Conservation (phyloP, 2,329 filamentous ascomycete species). For the Exophiala bonariae region DNA sequence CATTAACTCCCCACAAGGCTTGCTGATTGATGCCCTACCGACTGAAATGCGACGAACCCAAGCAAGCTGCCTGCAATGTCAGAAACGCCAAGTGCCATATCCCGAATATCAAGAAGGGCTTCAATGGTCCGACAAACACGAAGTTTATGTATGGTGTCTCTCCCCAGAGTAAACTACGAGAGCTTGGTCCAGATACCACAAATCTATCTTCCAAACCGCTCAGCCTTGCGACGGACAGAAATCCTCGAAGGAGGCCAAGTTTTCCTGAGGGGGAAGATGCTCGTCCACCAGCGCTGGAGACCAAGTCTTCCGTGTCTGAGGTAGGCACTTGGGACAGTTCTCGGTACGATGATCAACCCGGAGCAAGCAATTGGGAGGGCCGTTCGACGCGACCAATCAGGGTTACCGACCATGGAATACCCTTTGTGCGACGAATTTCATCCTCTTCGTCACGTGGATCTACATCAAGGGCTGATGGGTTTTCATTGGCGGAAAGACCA, state of each 20-base stretch:
- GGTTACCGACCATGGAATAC: too few species aligned
- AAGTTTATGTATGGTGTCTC: background rate
- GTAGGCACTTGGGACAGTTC: too few species aligned
- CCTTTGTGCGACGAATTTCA: background rate
- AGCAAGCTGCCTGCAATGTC: conserved; percentile 67
- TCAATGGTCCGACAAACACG: conserved; percentile 54
- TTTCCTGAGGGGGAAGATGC: background rate
- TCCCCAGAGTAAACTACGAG: background rate
- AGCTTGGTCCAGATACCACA: background rate
- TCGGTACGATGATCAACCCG: too few species aligned
- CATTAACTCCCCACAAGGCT: background rate
- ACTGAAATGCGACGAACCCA: conserved; percentile 71
- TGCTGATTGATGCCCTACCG: conserved; percentile 42
- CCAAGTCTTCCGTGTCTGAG: too few species aligned
- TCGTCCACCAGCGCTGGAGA: too few species aligned
- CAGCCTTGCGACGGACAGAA: background rate
- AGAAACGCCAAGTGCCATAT: conserved; percentile 62
- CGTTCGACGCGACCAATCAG: too few species aligned
- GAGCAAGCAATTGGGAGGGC: too few species aligned
- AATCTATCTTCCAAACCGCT: background rate
- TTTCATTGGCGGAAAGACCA: background rate
- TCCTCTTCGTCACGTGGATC: background rate
- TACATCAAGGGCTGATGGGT: background rate
- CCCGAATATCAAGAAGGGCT: conserved; percentile 73
- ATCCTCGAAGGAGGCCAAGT: background rate